Percentiles rank a stretch among this genome's conserved stretches.
Evolutionary conservation across 2,329 filamentous ascomycete species (phyloP).

Genomic region (Fusarium nanum): DNA sequence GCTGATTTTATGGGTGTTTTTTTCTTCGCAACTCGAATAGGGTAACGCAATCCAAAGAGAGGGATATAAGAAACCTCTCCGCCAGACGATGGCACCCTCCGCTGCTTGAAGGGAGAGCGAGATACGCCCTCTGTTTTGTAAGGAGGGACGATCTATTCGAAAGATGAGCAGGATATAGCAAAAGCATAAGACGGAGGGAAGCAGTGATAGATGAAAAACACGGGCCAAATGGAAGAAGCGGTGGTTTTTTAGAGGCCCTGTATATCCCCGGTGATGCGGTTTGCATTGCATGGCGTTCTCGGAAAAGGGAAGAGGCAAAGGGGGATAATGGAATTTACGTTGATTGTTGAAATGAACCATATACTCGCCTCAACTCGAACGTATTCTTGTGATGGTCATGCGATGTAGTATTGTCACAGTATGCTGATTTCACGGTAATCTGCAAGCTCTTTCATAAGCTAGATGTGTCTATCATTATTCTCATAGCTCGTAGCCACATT

Average conservation of each 20-base stretch:
- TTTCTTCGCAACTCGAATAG: constrained; percentile 42
- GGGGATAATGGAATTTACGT: constrained; percentile 50
- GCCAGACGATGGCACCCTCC: constrained; percentile 35
- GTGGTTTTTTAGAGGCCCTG: constrained; percentile 41
- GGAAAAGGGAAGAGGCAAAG: constrained; percentile 49
- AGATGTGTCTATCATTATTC: constrained; percentile 27
- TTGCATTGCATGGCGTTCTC: constrained; percentile 56
- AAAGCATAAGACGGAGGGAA: constrained; percentile 21
- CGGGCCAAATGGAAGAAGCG: constrained; percentile 30
- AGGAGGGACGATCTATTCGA: constrained; percentile 13
- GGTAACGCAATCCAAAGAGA: constrained; percentile 37
- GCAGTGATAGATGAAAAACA: constrained; percentile 26
- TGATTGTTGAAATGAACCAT: constrained; percentile 48
- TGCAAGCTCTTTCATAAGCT: constrained; percentile 11
- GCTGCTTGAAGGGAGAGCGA: constrained; percentile 30
- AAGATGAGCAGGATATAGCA: constrained; percentile 29
- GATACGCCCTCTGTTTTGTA: constrained; percentile 10
- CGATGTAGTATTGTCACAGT: neutral
- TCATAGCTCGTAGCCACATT: constrained; percentile 37
- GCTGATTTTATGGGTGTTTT: constrained; percentile 39
- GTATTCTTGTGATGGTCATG: constrained; percentile 6
- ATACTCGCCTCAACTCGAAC: constrained; percentile 30
- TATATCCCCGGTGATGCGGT: constrained; percentile 53
- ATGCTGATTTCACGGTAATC: neutral
- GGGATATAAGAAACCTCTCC: constrained; percentile 20